Evolutionary conservation across 2,329 filamentous ascomycete species (phyloP), one percentile per base, ranked within the genome.

Genomic region (Byssochlamys sp.): DNA sequence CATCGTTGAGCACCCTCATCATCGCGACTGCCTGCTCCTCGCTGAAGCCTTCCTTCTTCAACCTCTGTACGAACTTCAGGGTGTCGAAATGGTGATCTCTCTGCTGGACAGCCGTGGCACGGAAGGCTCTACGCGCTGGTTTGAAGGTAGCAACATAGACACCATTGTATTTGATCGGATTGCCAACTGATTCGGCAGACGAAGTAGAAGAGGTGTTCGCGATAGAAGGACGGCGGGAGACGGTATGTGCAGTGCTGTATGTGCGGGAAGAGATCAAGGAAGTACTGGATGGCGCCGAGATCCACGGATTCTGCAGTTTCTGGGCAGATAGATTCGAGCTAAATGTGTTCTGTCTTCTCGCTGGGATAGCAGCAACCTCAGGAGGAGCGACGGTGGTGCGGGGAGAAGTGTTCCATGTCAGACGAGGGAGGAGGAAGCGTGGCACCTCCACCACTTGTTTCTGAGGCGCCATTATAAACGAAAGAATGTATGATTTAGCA

Each of bases 21-120:
- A 96, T 94, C n/a, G 94, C 92, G 27, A 90, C 91, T 2, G 91
- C 87, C 75, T 99, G 94, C 65, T 91, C 88, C 73, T 97, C 92
- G 26, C 90, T 96, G 73, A 97, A 96, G 0, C 94, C 94, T 72
- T 99, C 94, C 63, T 84, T 84, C 72, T 92, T 86, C 48, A 99
- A 79, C 55, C 90, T 82, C 75, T 96, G 90, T 45, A 99, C 91
- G 71, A 99, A 96, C 77, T 96, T 96, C 61, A 99, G 83, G 0
- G 94, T 99, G 75, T 99, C 94, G 71, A 99, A 99, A 74, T 99
- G 91, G 74, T 99, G 94, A 67, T 96, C 91, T 62, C 88, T 84
- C 55, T 73, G 71, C 54, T 77, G 81, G 39, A 75, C 67, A 1
- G 83, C 71, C 0, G 89, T 87, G 35, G 84, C 82, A 71, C 91